These are phyloP conservation scores for Plasmodium yoelii DNA, from an alignment of 169 alveolate species.

Conservation along the genomic window DNA sequence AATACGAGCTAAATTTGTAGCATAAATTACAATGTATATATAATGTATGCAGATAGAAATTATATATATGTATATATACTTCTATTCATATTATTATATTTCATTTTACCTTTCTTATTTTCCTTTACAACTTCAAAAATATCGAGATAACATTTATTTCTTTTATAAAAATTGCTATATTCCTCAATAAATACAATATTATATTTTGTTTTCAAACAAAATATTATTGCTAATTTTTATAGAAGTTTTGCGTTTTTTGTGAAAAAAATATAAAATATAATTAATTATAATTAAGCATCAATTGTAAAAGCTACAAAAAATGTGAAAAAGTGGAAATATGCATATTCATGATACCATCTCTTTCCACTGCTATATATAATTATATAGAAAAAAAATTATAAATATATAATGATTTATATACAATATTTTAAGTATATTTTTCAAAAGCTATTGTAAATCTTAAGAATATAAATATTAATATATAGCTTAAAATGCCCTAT, in stretches of 20 bases:
- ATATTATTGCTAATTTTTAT: constrained; percentile 14
- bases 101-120: constrained; percentile 44
- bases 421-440: background rate
- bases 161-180: constrained; percentile 2
- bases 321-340: background rate
- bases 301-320: constrained; percentile 5
- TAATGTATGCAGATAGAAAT: background rate
- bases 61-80: background rate
- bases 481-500: background rate
- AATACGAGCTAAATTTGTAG: no score
- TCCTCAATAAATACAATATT: constrained; percentile 17
- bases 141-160: constrained; percentile 25
- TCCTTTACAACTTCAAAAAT: constrained; percentile 31
- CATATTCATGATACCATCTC: background rate
- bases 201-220: constrained; percentile 15
- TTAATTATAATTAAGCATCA: constrained; percentile 4
- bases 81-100: constrained; percentile 7
- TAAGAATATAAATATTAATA: no score
- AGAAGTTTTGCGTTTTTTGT: background rate
- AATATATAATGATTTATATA: background rate
- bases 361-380: no score
- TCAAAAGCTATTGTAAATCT: background rate
- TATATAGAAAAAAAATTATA: no score
- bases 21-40: no score
- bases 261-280: constrained; percentile 8